Base-by-base conservation (phyloP, 2,329 filamentous ascomycete species). In the Neoarthrinium moseri region DNA sequence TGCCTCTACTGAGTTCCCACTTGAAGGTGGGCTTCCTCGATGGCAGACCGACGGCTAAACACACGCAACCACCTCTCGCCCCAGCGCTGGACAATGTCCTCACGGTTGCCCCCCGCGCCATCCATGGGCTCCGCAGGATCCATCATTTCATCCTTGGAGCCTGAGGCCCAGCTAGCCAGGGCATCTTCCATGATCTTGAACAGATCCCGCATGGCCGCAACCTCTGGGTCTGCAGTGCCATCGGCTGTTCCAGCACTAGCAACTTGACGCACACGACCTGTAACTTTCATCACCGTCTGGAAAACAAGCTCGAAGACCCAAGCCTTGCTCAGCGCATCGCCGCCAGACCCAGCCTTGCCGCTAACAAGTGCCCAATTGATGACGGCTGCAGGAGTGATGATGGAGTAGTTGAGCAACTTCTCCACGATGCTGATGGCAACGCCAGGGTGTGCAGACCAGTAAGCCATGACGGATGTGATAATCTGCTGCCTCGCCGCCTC, bases 331-430 rank as follows among this genome's bases (percentile, higher is more conserved):
- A 99, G 80, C 3, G 80, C 78, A 34, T 80, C 77, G 39, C 87
- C 87, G 3, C 82, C 80, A 17, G 80, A 55, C 27, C 68, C 66
- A 8, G 66, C 64, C 32, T 71, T 71, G 34, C 89, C 68, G 15
- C 66, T 64, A 38, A 83, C 75, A 11, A 99, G 76, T 1, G 89
- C 89, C 94, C 94, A 99, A 60, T 95, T 85, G 38, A 96, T 80
- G 22, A 99, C 91, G 13, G 85, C 86, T 47, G 84, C 74, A 0
- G 94, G 94, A 7, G 87, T 91, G 27, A 99, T 77, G 57, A 99
- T 96, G 12, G 89, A 91, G 71, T 96, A 99, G 71, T 97, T 99
- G 56, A 99, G 84, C 5, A 99, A 80, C 69, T 97, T 97, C 73
- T 97, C 92, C 48, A 97, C 80, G 57, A 99, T 95, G 56, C 88